Evolutionary conservation across 106 monocot species (phyloP).

Genomic region (Phalaenopsis equestris): DNA sequence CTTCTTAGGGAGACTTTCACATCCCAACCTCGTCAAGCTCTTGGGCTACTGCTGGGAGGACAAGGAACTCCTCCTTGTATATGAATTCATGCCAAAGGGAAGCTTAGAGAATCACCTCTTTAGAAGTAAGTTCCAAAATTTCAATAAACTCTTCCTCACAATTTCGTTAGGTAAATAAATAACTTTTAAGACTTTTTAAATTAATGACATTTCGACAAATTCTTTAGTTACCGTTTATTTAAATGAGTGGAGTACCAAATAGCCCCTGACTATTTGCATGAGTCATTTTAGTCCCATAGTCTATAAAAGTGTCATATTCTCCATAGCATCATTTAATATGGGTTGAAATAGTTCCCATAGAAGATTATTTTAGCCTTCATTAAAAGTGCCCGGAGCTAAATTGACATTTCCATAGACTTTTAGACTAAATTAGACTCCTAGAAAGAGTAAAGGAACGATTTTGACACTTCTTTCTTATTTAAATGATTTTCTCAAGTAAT

Average conservation of each 20-base stretch:
- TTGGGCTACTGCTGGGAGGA: constrained; percentile 69
- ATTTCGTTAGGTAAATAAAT: background rate
- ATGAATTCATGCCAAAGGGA: constrained; percentile 55
- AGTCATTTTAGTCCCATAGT: no score
- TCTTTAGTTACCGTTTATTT: background rate
- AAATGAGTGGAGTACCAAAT: no score
- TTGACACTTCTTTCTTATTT: no score
- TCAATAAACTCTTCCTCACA: background rate
- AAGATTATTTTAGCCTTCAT: no score
- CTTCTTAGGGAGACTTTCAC: constrained; percentile 59
- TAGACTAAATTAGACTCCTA: no score
- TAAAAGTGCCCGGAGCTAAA: no score
- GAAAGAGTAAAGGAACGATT: no score
- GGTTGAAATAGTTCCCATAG: no score
- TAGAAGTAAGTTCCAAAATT: constrained; percentile 32
- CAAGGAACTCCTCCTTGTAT: constrained; percentile 54
- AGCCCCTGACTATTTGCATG: no score
- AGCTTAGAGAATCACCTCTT: constrained; percentile 70
- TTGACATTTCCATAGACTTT: no score
- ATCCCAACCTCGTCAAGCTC: constrained; percentile 63
- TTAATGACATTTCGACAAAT: background rate
- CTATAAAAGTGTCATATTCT: no score
- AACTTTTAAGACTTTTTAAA: background rate
- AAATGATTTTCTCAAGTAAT: background rate
- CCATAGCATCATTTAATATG: no score